Evolutionary conservation across 1,284 basidiomycete species (phyloP), one percentile per base, ranked within the genome.

Genomic region (Waitea zeae): DNA sequence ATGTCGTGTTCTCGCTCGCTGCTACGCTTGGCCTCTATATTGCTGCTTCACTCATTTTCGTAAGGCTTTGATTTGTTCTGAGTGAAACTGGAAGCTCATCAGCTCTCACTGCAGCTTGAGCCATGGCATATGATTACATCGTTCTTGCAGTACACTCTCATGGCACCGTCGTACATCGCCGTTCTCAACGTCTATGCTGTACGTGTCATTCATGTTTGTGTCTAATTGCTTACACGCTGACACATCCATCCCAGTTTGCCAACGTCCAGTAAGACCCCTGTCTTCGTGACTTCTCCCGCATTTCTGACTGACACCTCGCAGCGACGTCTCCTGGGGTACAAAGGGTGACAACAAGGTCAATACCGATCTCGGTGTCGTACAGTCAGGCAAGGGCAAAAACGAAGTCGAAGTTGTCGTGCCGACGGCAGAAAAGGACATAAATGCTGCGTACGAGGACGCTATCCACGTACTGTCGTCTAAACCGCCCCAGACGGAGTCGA

Each of bases 91-190:
- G 17, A 5, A 24, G 26, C 14, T 36, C 30, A 38, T 15, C 12
- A 17, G 13, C n/a, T 35, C 15, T 41, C 30, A n/a, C 7, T n/a
- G 7, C 43, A 82, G 78, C 75, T 86, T 46, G 82, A 92, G 47
- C 88, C 87, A 3, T 83, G 84, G 75, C 89, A 93, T 48, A 78
- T 84, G 79, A 66, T 95, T 49, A 95, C 92, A 0, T 86, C 80
- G n/a, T 93, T 95, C 57, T 29, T 90, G 12, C 92, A 96, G 52
- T 97, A 96, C 49, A 58, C 92, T 15, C 63, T 97, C 36, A 73
- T 93, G 61, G 81, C 86, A 0, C 92, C 93, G 3, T 88, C 87
- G 1, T 96, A 92, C 47, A 90, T 92, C 51, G 71, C 80, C 37
- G 81, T 95, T 12, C 64, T 93, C 39, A 93, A 93, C 50, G 81